Evolutionary conservation across 257 asterid genomes (phyloP), one percentile per base, ranked within the genome.

Genomic region (Ocimum tenuiflorum): DNA sequence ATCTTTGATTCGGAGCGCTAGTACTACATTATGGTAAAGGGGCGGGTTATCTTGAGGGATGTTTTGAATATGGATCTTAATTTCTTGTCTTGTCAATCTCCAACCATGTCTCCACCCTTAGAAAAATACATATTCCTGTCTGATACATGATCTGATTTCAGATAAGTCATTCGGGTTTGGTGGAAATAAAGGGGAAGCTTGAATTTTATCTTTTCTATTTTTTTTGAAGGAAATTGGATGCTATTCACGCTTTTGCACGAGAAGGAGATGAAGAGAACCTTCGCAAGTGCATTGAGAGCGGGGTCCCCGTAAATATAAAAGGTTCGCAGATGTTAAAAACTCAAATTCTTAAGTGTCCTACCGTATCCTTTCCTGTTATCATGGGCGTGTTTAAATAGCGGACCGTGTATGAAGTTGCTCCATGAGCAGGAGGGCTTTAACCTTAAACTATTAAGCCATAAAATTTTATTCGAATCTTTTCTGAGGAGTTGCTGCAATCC

Each of bases 231-330:
- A 76, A 81, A 82, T 41, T 91, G 91, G 98, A 89, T 65, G 98
- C 83, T 53, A 78, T 91, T 20, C 98, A 91, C 76, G 84, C 83
- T 60, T 91, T 82, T 79, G 96, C 96, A 48, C 85, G 92, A 71
- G 98, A 89, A 82, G 98, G 98, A 70, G 96, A 89, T 63, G 83
- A 68, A 22, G 95, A 87, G 70, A 87, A 85, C 75, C 73, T 91
- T 80, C 83, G 80, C 17, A 83, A 85, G 75, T 87, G 96, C 85
- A 79, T 91, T 38, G 92, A 85, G 46, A 81, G 84, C 67, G 96
- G 95, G n/a, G 82, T 85, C 67, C 75, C 95, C 27, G 69, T 86
- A 75, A 75, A 91, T 78, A 47, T 81, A 36, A 85, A 87, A 68
- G 98, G 98, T 91, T 57, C 49, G 86, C 77, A 41, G 39, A 63